Percentiles rank a stretch among this genome's conserved stretches.
Conservation (phyloP, 208 protist species). For the Leishmania arabica region DNA sequence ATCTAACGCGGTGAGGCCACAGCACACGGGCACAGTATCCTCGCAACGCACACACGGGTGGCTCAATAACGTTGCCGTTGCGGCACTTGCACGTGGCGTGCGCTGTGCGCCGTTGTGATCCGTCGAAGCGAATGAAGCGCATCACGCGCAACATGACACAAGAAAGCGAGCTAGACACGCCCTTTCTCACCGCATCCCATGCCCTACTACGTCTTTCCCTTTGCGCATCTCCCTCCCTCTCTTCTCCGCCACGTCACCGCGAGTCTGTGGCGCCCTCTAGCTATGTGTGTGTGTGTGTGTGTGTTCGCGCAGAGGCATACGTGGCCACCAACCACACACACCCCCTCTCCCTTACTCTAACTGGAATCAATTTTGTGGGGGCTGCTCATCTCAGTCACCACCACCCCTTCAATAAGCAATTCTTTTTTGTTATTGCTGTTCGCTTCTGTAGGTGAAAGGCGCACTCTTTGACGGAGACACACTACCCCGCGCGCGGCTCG, state of each 20-base stretch:
- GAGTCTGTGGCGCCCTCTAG: neutral
- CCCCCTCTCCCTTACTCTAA: neutral
- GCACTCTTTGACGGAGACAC: neutral
- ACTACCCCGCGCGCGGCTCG: neutral
- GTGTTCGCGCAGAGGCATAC: neutral
- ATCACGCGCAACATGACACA: neutral
- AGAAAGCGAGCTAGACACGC: neutral
- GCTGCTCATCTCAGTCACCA: neutral
- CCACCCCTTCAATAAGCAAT: neutral
- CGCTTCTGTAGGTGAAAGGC: neutral
- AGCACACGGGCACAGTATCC: neutral
- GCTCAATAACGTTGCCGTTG: neutral
- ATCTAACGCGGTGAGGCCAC: neutral
- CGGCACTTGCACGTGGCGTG: neutral
- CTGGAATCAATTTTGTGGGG: neutral
- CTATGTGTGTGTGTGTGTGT: neutral
- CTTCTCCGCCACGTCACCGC: neutral
- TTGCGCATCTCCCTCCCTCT: neutral
- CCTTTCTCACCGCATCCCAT: neutral
- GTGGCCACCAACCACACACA: neutral
- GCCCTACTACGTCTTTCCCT: neutral
- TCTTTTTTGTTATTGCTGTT: neutral
- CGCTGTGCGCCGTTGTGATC: neutral
- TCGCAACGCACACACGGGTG: neutral
- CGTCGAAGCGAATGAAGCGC: neutral